Evolutionary conservation across 768 basidiomycete genomes (phyloP), one percentile per base, ranked within the genome.

Genomic region (Suillus placidus): DNA sequence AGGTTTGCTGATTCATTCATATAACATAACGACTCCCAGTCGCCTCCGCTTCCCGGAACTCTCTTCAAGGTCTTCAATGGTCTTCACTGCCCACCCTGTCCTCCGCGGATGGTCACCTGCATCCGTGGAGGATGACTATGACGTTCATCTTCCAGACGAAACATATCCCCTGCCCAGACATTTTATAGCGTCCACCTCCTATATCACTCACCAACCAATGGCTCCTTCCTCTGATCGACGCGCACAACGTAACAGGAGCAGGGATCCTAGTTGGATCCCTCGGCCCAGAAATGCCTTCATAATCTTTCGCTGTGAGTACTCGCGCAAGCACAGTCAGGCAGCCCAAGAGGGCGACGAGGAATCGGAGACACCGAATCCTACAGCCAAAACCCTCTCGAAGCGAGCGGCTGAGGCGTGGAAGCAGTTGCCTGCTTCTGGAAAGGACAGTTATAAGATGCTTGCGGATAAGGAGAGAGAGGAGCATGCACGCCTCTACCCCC

Each of bases 331-430:
- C 72, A 74, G 76, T 76, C 77, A 81, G 51, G 40, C 61, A 3
- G 51, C 63, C 26, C 78, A 80, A 51, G 80, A 81, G 5, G 75
- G 79, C 16, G 74, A 79, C 35, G 78, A 79, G 40, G 62, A 71
- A 8, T 49, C 67, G 12, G 71, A 71, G 45, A 18, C 64, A 14
- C 54, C 66, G 35, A 70, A 69, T 34, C 42, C 64, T 16, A 71
- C 62, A 30, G 84, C 84, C 65, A 86, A 87, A 73, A 83, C 85
- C 2, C 83, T 94, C 45, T 92, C 90, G n/a, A 89, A 90, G 70
- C 84, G 90, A 56, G 93, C 92, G 0, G 88, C 85, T 0, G 88
- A 88, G 61, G 88, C 90, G 37, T 95, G 94, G 94, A 83, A 82
- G 45, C 78, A 83, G 64, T 81, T 93, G 16, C 67, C 84, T 0